Evolutionary conservation across 2,329 filamentous ascomycete genomes (phyloP), one percentile per base, ranked within the genome.

Genomic region (Mycocentrospora acerina): DNA sequence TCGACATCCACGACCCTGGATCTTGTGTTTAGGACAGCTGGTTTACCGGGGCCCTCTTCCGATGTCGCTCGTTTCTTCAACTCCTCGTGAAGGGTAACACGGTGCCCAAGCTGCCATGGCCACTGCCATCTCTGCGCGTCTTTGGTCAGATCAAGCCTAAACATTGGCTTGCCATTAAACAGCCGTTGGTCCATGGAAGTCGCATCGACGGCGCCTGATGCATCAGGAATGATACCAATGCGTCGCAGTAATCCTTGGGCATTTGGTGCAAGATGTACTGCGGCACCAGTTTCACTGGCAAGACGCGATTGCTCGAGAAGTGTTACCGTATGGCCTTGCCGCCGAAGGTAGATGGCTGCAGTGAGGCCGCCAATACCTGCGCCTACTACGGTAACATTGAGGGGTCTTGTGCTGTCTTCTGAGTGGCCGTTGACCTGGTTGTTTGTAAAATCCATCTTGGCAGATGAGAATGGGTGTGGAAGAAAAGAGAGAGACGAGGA

Each of bases 201-300:
- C 32, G 46, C 49, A 4, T 27, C 29, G 37, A 64, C 50, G 1
- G 72, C 68, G 2, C 71, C 71, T 28, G 66, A 66, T 0, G 59
- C 56, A 37, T 70, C 66, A 0, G 70, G 64, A 32, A 62, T 58
- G 2, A 77, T 47, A 0, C 74, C 73, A 32, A 76, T 59, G 22
- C 71, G 62, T 9, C 63, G 60, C 4, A 85, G 64, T 2, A 84
- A 60, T 0, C 78, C 77, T 57, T 82, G 81, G 2, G 74, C 68
- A 51, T 85, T 86, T 1, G 82, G 80, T 0, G 78, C 74, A 4
- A 85, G 57, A 51, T 84, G 80, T n/a, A 85, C 73, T 0, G 81
- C 81, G 3, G 81, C 80, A 0, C 81, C 81, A 1, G 72, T 64
- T 58, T 83, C 80, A 34, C 68, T 74, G 12, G 75, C 73, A 24